Base-by-base conservation (phyloP, 495 filamentous ascomycete genomes). In the Podospora fimiseda region DNA sequence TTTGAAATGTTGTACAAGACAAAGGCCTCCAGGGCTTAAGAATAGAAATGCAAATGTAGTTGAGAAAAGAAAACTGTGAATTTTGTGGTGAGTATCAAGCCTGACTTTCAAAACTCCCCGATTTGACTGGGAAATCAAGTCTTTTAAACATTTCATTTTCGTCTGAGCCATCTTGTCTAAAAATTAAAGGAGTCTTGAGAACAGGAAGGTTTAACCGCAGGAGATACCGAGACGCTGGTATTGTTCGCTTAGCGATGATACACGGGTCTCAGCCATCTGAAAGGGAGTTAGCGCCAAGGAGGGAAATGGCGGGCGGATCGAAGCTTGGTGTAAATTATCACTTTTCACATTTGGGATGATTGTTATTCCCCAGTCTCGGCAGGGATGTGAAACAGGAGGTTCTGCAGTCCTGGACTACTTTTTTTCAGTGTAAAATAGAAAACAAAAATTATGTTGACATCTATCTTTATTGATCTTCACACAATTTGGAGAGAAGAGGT, bases 21-120 rank as follows among this genome's bases (percentile, higher is more conserved):
- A 58, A 51, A 55, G 30, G 60, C 60, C 63, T 50, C 60, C 58
- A 21, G 63, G 62, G 60, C 62, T 56, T 5, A 11, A 33, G 11
- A 33, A 33, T 33, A 33, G 27, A 33, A 33, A n/a, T 41, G 39
- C 4, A n/a, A 6, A n/a, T 36, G 37, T n/a, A 27, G 39, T 44
- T 14, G 14, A 41, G 4, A 41, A 41, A 41, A n/a, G 39, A 9
- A 7, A 41, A 41, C 8, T n/a, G 13, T 18, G 16, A 4, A 5
- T 41, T 7, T 2, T 13, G 36, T 20, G 27, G 37, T 33, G 27
- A 33, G 27, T 33, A 33, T 11, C 27, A 11, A 33, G 27, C 27
- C 39, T 41, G 39, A 7, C 14, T n/a, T 18, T 41, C 39, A 37
- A 37, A 37, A 37, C 33, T n/a, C n/a, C 33, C n/a, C 33, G 8